A percentile compares a stretch with the other conserved stretches of the same genome.
phyloP scores from a whole-genome alignment of 805 yeast genomes.

The Saturnispora kantuleensis region DNA sequence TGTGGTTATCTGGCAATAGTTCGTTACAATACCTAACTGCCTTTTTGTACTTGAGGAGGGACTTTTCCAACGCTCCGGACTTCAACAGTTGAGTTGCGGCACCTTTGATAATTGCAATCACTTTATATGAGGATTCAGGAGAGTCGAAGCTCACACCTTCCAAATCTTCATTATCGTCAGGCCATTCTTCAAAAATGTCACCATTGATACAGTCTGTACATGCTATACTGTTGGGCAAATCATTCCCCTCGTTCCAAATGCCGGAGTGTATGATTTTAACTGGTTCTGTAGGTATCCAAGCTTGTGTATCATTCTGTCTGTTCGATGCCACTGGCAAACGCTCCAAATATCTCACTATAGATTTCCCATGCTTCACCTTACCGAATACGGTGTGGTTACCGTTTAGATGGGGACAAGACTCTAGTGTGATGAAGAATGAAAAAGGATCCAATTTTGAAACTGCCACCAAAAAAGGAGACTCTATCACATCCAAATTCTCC shows the following conservation, averaged over 20 bases:
- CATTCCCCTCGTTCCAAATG: conserved; percentile 43
- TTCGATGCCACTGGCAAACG: conserved; percentile 35
- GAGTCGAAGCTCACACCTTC: conserved; percentile 42
- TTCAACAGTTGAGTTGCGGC: conserved; percentile 58
- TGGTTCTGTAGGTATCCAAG: conserved; percentile 31
- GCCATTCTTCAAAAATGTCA: conserved; percentile 66
- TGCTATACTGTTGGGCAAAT: conserved; percentile 53
- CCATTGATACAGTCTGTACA: conserved; percentile 54
- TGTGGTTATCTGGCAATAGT: conserved; percentile 58
- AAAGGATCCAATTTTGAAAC: conserved; percentile 60
- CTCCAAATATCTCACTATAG: conserved; percentile 60
- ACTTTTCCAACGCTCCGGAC: conserved; percentile 37
- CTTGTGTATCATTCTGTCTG: conserved; percentile 12
- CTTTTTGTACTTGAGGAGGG: conserved; percentile 55
- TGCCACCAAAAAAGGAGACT: conserved; percentile 42
- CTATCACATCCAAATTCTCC: conserved; percentile 43
- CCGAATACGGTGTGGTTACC: conserved; percentile 79
- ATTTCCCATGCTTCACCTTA: conserved; percentile 53
- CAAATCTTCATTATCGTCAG: conserved; percentile 56
- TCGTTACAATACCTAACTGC: conserved; percentile 63
- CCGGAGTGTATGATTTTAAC: conserved; percentile 53
- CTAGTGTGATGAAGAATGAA: conserved; percentile 65
- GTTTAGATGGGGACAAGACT: conserved; percentile 60
- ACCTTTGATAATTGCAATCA: conserved; percentile 48
- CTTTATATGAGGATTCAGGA: conserved; percentile 37